A percentile compares a stretch with the other conserved stretches of the same genome.
Evolutionary conservation across 2,329 filamentous ascomycete species (phyloP).

Genomic region (Esteya vermicola): DNA sequence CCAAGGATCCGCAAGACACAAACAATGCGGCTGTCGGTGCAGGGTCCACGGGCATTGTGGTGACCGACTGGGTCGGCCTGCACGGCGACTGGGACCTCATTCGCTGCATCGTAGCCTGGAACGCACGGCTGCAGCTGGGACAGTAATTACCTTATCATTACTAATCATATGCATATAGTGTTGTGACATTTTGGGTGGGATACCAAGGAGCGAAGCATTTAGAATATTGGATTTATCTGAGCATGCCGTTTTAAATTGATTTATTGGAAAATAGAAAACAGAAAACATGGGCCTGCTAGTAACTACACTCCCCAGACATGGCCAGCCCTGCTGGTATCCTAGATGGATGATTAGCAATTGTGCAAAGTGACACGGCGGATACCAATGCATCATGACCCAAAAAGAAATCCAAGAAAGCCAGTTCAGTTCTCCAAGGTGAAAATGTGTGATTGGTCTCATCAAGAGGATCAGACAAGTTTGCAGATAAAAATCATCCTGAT

Average conservation of each 20-base stretch:
- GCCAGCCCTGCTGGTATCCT: too few species aligned
- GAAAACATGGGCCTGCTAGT: background rate
- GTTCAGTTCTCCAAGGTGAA: conserved; percentile 52
- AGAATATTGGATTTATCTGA: background rate
- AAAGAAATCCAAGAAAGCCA: conserved; percentile 12
- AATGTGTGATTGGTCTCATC: conserved; percentile 29
- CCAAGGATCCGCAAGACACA: conserved; percentile 33
- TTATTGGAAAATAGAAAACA: background rate
- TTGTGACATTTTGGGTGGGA: too few species aligned
- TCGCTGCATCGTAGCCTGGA: conserved; percentile 81
- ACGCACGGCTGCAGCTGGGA: conserved; percentile 48
- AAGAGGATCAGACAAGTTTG: conserved; percentile 38
- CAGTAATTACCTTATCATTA: too few species aligned
- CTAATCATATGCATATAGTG: too few species aligned
- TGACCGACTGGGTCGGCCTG: conserved; percentile 86
- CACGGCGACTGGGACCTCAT: conserved; percentile 85
- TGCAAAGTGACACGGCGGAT: too few species aligned
- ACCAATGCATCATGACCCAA: too few species aligned
- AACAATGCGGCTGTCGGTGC: conserved; percentile 50
- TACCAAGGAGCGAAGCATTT: too few species aligned
- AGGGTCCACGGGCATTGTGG: conserved; percentile 72
- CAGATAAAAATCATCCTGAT: conserved; percentile 32
- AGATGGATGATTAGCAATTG: too few species aligned
- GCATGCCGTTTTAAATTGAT: background rate
- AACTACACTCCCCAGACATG: too few species aligned